Percentiles rank a stretch among this genome's conserved stretches.
Conservation (phyloP, 768 basidiomycete genomes). For the Heimioporus sp. region DNA sequence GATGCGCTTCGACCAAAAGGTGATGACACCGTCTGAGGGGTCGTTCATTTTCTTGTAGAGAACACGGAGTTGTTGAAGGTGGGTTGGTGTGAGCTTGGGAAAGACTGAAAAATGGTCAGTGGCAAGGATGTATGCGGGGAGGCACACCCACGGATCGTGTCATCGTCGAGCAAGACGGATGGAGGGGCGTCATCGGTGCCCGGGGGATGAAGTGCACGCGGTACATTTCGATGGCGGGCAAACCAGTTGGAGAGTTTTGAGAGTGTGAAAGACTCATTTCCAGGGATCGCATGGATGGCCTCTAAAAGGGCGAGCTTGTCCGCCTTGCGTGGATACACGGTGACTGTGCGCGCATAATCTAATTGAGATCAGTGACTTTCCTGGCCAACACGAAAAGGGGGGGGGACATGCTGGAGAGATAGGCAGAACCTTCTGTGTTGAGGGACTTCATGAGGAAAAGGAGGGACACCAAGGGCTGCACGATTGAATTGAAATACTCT, state of each 20-base stretch:
- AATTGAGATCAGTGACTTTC: neutral
- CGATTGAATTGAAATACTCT: neutral
- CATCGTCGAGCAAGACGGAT: conserved; percentile 17
- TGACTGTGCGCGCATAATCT: conserved; percentile 21
- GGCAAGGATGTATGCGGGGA: neutral
- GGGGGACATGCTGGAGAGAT: conserved; percentile 5
- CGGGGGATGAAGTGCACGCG: neutral
- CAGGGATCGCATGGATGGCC: conserved; percentile 16
- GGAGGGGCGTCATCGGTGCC: neutral
- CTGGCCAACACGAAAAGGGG: neutral
- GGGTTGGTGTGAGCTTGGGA: conserved; percentile 20
- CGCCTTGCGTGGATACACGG: conserved; percentile 4
- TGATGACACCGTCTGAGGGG: conserved; percentile 22
- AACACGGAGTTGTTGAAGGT: conserved; percentile 21
- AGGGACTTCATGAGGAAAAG: neutral
- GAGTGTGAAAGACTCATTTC: conserved; percentile 18
- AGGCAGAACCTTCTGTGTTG: neutral
- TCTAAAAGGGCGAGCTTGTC: conserved; percentile 18
- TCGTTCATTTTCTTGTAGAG: conserved; percentile 13
- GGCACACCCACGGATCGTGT: conserved; percentile 22
- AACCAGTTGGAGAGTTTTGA: conserved; percentile 23
- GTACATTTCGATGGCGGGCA: conserved; percentile 14
- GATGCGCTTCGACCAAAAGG: conserved; percentile 26
- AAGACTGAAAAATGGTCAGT: conserved; percentile 23
- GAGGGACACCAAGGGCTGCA: too few species aligned